Conservation (phyloP, 352 stramenopile genomes). For the Phytophthora pini region DNA sequence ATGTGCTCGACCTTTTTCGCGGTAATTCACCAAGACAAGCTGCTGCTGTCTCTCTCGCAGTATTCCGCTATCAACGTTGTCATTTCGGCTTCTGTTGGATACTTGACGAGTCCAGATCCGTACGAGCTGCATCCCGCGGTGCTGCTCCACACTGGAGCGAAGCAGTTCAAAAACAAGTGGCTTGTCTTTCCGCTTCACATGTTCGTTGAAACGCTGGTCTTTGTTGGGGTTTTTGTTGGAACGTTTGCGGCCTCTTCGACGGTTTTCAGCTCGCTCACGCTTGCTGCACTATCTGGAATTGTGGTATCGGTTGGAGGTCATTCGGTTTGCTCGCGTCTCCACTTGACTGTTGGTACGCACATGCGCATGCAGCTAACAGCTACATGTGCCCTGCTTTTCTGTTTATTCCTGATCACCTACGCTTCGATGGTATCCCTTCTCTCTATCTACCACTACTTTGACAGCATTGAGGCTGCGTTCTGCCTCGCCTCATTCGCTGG, state of each 20-base stretch:
- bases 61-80: constrained; percentile 80
- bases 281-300: constrained; percentile 76
- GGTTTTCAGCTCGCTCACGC: constrained; percentile 75
- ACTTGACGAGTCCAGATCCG: constrained; percentile 69
- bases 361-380: constrained; percentile 67
- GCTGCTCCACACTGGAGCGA: constrained; percentile 55
- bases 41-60: constrained; percentile 69
- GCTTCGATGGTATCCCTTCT: constrained; percentile 72
- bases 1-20: constrained; percentile 66
- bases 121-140: constrained; percentile 68
- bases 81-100: constrained; percentile 64
- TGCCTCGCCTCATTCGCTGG: constrained; percentile 79
- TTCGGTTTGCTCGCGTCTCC: constrained; percentile 66
- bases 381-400: constrained; percentile 82
- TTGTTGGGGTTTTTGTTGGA: constrained; percentile 75
- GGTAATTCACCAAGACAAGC: constrained; percentile 48
- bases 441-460: constrained; percentile 87
- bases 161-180: constrained; percentile 81
- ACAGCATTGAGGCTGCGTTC: constrained; percentile 87
- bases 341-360: constrained; percentile 61
- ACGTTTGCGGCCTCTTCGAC: constrained; percentile 78
- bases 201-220: constrained; percentile 77
- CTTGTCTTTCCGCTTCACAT: constrained; percentile 75
- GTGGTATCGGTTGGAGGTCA: constrained; percentile 79
- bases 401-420: constrained; percentile 74